Percentiles rank a stretch among this genome's conserved stretches.
Evolutionary conservation across 495 filamentous ascomycete genomes (phyloP).

Genomic region (Copromyces sp.): DNA sequence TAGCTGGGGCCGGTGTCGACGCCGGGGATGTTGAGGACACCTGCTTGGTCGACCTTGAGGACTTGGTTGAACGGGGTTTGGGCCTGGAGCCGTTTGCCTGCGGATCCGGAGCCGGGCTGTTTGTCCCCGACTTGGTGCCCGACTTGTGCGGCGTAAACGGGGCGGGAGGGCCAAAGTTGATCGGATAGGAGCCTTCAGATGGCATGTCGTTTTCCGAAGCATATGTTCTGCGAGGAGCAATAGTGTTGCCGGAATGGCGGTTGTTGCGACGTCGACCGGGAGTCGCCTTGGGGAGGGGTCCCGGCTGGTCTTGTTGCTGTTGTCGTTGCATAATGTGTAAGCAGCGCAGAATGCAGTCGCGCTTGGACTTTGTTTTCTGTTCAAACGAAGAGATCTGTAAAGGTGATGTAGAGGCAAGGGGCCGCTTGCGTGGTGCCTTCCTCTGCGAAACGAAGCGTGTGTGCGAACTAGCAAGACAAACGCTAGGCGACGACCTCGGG

Average conservation of each 20-base stretch:
- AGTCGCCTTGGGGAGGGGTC: constrained; percentile 19
- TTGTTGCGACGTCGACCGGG: constrained; percentile 33
- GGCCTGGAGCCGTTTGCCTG: constrained; percentile 15
- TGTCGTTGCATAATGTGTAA: constrained; percentile 16
- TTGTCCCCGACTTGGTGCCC: constrained; percentile 14
- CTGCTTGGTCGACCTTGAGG: constrained; percentile 25
- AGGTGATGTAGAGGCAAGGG: constrained; percentile 1
- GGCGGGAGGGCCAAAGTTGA: constrained; percentile 13
- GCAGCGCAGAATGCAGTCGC: neutral
- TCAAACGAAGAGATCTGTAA: constrained; percentile 5
- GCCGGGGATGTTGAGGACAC: constrained; percentile 19
- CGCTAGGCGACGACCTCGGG: neutral
- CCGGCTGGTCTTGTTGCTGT: constrained; percentile 10
- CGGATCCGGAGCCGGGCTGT: constrained; percentile 14
- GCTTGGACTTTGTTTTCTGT: neutral
- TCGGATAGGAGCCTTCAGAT: constrained; percentile 8
- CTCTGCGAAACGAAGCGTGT: neutral
- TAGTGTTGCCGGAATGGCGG: constrained; percentile 22
- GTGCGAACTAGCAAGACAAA: neutral
- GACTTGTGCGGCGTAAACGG: constrained; percentile 32
- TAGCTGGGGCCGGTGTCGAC: constrained; percentile 26
- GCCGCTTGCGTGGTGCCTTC: neutral
- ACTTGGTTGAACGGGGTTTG: constrained; percentile 27
- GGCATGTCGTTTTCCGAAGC: constrained; percentile 40
- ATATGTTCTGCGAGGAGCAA: constrained; percentile 32